phyloP scores from a whole-genome alignment of 2,329 filamentous ascomycete species.

The Bipolaris zeicola region DNA sequence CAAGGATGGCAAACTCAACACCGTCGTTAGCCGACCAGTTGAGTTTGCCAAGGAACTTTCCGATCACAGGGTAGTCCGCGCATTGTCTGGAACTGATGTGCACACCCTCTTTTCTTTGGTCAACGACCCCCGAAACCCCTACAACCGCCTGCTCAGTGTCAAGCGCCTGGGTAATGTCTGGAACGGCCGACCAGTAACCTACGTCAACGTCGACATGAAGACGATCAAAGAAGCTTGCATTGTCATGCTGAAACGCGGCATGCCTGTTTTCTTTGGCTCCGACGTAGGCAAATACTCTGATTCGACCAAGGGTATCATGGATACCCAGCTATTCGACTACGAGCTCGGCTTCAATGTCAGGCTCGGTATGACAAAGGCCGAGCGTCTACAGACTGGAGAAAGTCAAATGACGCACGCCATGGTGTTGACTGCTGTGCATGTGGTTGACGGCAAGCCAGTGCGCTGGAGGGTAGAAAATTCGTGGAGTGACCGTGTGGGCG shows the following conservation, averaged over 20 bases:
- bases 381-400: constrained; percentile 74
- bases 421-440: constrained; percentile 85
- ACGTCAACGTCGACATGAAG: constrained; percentile 79
- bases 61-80: constrained; percentile 61
- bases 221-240: constrained; percentile 76
- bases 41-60: constrained; percentile 74
- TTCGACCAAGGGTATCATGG: constrained; percentile 73
- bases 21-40: constrained; percentile 68
- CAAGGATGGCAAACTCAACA: constrained; percentile 66
- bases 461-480: constrained; percentile 88
- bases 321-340: constrained; percentile 76
- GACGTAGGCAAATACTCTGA: constrained; percentile 87
- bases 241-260: constrained; percentile 75
- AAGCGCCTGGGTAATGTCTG: constrained; percentile 81
- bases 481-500: constrained; percentile 73
- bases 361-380: constrained; percentile 75
- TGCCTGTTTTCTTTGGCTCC: constrained; percentile 86
- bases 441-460: constrained; percentile 69
- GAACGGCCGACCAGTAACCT: constrained; percentile 75
- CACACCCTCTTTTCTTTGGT: constrained; percentile 78
- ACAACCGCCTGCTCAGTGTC: constrained; percentile 74
- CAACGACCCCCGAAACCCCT: constrained; percentile 81
- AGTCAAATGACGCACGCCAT: constrained; percentile 90
- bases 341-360: constrained; percentile 80
- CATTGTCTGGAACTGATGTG: constrained; percentile 65